phyloP scores from a whole-genome alignment of 2,329 filamentous ascomycete species.

The Elsinoe australis region DNA sequence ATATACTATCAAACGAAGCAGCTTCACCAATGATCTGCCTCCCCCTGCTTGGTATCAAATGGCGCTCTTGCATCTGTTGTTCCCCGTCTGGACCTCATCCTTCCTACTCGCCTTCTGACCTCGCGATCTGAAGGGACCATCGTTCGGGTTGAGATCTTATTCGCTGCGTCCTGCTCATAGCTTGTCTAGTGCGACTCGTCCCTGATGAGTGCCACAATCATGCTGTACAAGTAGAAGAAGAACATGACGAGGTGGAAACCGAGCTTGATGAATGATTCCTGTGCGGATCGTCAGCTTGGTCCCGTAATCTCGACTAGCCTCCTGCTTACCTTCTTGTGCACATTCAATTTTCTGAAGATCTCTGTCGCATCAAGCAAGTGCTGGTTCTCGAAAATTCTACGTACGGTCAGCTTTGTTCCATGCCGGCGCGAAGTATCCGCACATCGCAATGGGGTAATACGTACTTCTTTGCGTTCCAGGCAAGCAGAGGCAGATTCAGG shows the following conservation, averaged over 20 bases:
- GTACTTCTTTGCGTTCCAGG: slow-evolving; percentile 97
- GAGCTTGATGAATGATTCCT: slow-evolving; percentile 99
- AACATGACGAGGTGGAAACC: slow-evolving; percentile 99
- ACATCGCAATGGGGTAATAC: slow-evolving; percentile 34
- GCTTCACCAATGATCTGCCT: no score
- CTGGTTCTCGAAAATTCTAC: slow-evolving; percentile 91
- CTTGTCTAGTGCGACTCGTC: slow-evolving; percentile 67
- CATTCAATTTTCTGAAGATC: slow-evolving; percentile 98
- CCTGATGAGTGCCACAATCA: slow-evolving; percentile 78
- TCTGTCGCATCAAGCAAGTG: slow-evolving; percentile 96
- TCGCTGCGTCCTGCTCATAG: neutral
- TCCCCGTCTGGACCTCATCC: no score
- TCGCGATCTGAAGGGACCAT: no score
- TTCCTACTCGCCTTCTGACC: no score
- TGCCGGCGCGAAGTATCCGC: neutral
- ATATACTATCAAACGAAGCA: neutral
- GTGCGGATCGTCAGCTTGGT: slow-evolving; percentile 19
- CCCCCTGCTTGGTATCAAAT: no score
- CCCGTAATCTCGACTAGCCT: slow-evolving; percentile 11
- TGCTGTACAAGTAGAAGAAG: slow-evolving; percentile 84
- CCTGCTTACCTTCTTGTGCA: slow-evolving; percentile 82
- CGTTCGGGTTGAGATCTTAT: neutral
- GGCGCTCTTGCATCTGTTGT: no score
- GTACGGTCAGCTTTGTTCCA: slow-evolving; percentile 29
- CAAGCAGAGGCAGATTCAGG: slow-evolving; percentile 84